Base-by-base conservation (phyloP, 495 filamentous ascomycete species). In the Tricharina praecox region DNA sequence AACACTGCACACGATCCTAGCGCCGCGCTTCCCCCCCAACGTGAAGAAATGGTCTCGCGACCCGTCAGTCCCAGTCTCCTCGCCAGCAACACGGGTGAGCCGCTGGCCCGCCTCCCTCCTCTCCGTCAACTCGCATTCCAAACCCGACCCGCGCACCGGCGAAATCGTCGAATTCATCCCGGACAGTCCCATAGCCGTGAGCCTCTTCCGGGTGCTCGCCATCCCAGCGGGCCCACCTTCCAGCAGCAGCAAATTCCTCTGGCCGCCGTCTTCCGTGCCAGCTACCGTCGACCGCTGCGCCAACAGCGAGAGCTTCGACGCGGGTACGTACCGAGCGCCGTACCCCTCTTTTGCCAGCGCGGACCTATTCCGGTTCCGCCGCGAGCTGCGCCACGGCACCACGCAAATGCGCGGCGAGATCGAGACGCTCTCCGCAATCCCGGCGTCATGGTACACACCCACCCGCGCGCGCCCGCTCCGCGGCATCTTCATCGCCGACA, bases 401-500 rank as follows among this genome's bases (percentile, higher is more conserved):
- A 15, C 70, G 13, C 66, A 66, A 30, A 66, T 75, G 28, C 74
- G 70, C n/a, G 78, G 85, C 50, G 71, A 77, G 11, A 63, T 87
- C 21, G 67, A 73, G 23, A 93, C 82, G 1, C 94, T 77, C 52
- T 70, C 80, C 11, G 86, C 88, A 0, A 68, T 96, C 2, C 74
- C 81, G 47, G 70, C 74, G 11, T 67, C 63, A 3, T 59, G 77
- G 19, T 94, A 90, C 57, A 85, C 76, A 0, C 84, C 86, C 0
- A 87, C 85, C 0, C 60, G 62, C n/a, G 67, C 76, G 33, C 84
- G 85, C 59, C 87, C 85, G 0, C 93, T 73, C 57, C 77, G 82
- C 51, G 88, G 88, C 0, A 80, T 96, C 19, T 96, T 83, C 82
- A 80, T 88, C 8, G 88, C 88, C 3, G 85, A 94, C 57, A 94